Evolutionary conservation across 306 rosid species (phyloP).

Genomic region (Biancaea sappan): DNA sequence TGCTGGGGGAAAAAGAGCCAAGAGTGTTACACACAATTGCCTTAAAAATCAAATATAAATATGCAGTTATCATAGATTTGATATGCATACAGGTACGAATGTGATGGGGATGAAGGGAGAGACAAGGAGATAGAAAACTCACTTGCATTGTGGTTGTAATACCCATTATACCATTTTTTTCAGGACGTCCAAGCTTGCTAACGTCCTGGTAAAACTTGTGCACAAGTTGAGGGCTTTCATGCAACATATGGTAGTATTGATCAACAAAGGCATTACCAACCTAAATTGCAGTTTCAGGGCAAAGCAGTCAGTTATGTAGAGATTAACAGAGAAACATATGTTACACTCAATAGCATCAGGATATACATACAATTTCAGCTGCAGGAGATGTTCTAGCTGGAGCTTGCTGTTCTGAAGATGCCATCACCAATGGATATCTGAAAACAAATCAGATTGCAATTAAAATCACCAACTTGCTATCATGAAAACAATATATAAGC

Average conservation of each 20-base stretch:
- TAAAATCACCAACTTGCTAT: neutral
- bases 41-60: neutral
- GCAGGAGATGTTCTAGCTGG: constrained; percentile 43
- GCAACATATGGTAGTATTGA: constrained; percentile 82
- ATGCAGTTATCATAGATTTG: neutral
- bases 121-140: constrained; percentile 34
- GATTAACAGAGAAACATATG: neutral
- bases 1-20: neutral
- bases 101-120: neutral
- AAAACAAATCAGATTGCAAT: constrained; percentile 32
- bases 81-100: neutral
- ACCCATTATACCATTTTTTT: constrained; percentile 62
- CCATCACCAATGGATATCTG: constrained; percentile 51
- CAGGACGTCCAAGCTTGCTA: constrained; percentile 85
- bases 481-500: neutral
- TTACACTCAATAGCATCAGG: neutral
- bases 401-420: constrained; percentile 59
- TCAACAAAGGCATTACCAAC: constrained; percentile 91
- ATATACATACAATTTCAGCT: constrained; percentile 66
- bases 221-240: constrained; percentile 77
- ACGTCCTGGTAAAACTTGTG: constrained; percentile 81
- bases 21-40: neutral
- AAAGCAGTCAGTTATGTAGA: constrained; percentile 1
- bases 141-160: constrained; percentile 77
- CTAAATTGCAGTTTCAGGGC: constrained; percentile 37